Evolutionary conservation across 176 grass and related monocot genomes (phyloP), one percentile per base, ranked within the genome.

Genomic region (Tillandsia fasciculata): DNA sequence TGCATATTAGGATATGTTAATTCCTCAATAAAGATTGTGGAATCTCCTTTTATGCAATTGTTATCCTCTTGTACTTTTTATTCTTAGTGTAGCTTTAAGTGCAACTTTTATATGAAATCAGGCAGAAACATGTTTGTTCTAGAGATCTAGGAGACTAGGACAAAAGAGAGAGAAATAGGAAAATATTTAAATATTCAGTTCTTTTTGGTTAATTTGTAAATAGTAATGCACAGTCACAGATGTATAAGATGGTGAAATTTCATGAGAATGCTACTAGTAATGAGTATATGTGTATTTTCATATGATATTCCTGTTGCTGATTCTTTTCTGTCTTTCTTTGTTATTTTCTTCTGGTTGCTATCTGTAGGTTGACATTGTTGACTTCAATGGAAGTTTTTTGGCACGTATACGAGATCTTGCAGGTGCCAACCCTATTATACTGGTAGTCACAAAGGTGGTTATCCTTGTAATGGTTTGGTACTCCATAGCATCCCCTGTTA

Each of bases 371-470:
- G 93, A 97, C 77, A 92, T 97, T 61, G 84, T 97, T 51, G 93
- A 97, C 90, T 97, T 97, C 81, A 92, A 87, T 53, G 93, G 89
- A 9, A 97, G 89, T 51, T 97, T 97, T 79, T 81, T 97, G 53
- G 65, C 84, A 48, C 89, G 81, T 49, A 64, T 92, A 72, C 88
- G 93, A 8, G 88, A 96, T 61, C 81, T 92, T 24, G 92, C 92
- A 13, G 88, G 92, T 74, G 83, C 76, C 51, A 96, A 96, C 63
- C 93, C 93, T 52, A 96, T 92, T 15, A 89, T 96, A 71, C 77
- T 96, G 49, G 88, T 96, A 12, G 80, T 96, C 76, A 96, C 93
- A 50, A 96, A 96, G 93, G 93, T 96, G n/a, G 14, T 17, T 52
- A 11, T 47, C 3, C 61, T 9, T 66, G 17, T 11, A 48, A 11